These are phyloP conservation scores for Yamadazyma olivae DNA, from an alignment of 805 yeast species.

Conservation along the genomic window DNA sequence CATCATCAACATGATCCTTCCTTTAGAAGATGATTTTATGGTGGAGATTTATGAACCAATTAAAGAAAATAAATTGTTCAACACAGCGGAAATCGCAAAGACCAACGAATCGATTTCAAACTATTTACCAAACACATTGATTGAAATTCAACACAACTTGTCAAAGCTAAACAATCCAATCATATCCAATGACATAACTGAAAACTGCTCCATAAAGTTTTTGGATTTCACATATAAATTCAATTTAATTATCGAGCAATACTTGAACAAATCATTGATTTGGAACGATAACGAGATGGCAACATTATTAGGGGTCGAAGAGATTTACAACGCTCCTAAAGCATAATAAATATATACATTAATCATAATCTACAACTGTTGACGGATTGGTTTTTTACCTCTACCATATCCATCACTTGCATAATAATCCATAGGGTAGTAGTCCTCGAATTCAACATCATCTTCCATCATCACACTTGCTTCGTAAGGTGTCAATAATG, in stretches of 20 bases:
- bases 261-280: slow-evolving; percentile 34
- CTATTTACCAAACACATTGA: slow-evolving; percentile 57
- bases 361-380: slow-evolving; percentile 1
- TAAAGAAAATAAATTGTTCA: slow-evolving; percentile 56
- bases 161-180: slow-evolving; percentile 61
- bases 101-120: slow-evolving; percentile 46
- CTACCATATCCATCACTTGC: slow-evolving; percentile 88
- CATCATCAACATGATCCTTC: slow-evolving; percentile 69
- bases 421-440: slow-evolving; percentile 96
- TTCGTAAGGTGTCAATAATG: slow-evolving; percentile 92
- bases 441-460: slow-evolving; percentile 64
- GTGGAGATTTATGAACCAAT: slow-evolving; percentile 64
- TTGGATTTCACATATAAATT: slow-evolving; percentile 46
- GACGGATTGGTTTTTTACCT: slow-evolving; percentile 58
- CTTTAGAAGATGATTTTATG: slow-evolving; percentile 49
- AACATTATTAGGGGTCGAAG: slow-evolving; percentile 68
- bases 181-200: slow-evolving; percentile 53
- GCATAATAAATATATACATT: slow-evolving; percentile 1
- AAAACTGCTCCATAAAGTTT: slow-evolving; percentile 47
- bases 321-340: slow-evolving; percentile 15
- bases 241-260: slow-evolving; percentile 31
- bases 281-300: slow-evolving; percentile 64
- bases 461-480: slow-evolving; percentile 84
- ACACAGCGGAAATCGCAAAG: slow-evolving; percentile 37
- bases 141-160: slow-evolving; percentile 56